Base-by-base conservation (phyloP, 2,329 filamentous ascomycete species). In the Colletotrichum sp. region DNA sequence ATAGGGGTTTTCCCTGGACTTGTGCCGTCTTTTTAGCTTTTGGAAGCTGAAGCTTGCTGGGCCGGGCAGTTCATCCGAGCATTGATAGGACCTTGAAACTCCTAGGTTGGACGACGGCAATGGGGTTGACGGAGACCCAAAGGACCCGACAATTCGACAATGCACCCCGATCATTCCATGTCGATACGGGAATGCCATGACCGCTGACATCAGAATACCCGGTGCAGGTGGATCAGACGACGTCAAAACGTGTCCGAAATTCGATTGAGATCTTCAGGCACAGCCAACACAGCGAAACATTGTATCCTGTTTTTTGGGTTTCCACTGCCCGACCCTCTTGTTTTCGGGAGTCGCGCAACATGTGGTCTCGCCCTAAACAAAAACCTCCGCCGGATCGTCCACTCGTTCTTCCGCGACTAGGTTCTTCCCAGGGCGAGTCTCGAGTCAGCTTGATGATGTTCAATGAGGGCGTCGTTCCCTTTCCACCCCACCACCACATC, bases 241-340 rank as follows among this genome's bases (percentile, higher is more conserved):
- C 71, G 64, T 72, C 71, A 69, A 72, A 69, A 72, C 71, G 25
- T 62, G 52, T 36, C 27, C 64, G 13, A 72, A 49, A 55, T 30
- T 67, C 32, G 34, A 72, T 72, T 61, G 52, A 52, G 64, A 72
- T 72, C 71, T 72, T 64, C 61, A 49, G 30, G 59, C 59, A 30
- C 13, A 62, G 44, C 44, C 44, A 49, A 49, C 44, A 49, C 44
- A 22, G 44, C 59, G 34, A 25, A 36, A 71, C 29, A 32, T 63
- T 39, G 59, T 55, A 62, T 71, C 27, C 15, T 52, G 55, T 16
- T 29, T 55, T 22, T 22, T 22, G 19, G 44, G 44, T 49, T 49
- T 22, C n/a, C 44, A 49, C 44, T 49, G 44, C n/a, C 44, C 44
- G 44, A n/a, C 19, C 44, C n/a, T 49, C 44, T 49, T 49, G 44